A percentile compares a stretch with the other conserved stretches of the same genome.
Evolutionary conservation across 2,329 filamentous ascomycete genomes (phyloP).

Genomic region (Diaporthe citriasiana): DNA sequence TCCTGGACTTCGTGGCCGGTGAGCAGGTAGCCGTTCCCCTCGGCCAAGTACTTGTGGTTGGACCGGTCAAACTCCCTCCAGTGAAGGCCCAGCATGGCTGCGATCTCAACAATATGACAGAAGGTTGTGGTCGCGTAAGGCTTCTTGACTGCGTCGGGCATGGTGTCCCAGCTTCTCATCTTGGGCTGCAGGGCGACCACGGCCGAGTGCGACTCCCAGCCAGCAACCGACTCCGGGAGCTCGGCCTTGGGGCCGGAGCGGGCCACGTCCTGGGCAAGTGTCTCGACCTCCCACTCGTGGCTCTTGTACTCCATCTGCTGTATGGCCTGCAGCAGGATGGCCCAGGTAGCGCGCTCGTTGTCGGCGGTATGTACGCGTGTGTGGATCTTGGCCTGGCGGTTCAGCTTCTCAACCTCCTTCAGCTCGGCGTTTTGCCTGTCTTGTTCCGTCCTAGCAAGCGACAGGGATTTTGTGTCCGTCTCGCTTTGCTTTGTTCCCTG

Average conservation of each 20-base stretch:
- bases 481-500: slow-evolving; percentile 56
- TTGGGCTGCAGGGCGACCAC: slow-evolving; percentile 61
- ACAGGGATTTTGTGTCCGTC: slow-evolving; percentile 47
- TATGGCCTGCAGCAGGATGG: slow-evolving; percentile 63
- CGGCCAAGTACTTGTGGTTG: slow-evolving; percentile 65
- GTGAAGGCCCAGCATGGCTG: slow-evolving; percentile 68
- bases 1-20: slow-evolving; percentile 62
- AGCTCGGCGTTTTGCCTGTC: slow-evolving; percentile 31
- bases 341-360: slow-evolving; percentile 70
- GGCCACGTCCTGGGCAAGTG: slow-evolving; percentile 47
- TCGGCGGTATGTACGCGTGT: slow-evolving; percentile 65
- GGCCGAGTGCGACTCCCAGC: slow-evolving; percentile 54
- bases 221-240: slow-evolving; percentile 46
- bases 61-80: slow-evolving; percentile 71
- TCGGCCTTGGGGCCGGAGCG: slow-evolving; percentile 31
- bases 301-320: slow-evolving; percentile 66
- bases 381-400: slow-evolving; percentile 48
- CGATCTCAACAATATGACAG: slow-evolving; percentile 68
- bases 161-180: slow-evolving; percentile 65
- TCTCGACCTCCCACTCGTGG: slow-evolving; percentile 58
- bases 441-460: slow-evolving; percentile 16
- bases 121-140: slow-evolving; percentile 70
- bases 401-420: slow-evolving; percentile 38
- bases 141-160: slow-evolving; percentile 61
- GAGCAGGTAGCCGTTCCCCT: slow-evolving; percentile 68